A percentile compares a stretch with the other conserved stretches of the same genome.
Evolutionary conservation across 2,329 filamentous ascomycete species (phyloP).

Genomic region (Alternaria gaisen): DNA sequence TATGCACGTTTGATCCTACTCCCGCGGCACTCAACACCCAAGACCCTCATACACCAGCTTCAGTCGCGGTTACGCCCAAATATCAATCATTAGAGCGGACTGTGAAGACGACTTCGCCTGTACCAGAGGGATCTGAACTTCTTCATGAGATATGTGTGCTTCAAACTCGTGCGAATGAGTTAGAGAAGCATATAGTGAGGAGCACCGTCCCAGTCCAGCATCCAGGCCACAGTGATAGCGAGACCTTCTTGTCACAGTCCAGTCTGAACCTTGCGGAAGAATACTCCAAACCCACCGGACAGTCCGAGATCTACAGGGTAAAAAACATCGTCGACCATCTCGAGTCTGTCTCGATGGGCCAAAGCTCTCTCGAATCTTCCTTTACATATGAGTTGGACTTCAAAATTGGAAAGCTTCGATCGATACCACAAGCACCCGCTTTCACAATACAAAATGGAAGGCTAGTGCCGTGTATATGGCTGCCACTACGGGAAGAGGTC

Average conservation of each 20-base stretch:
- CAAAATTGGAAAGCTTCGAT: neutral
- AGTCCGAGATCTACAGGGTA: neutral
- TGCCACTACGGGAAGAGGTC: slow-evolving; percentile 46
- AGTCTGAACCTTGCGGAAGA: neutral
- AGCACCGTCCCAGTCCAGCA: neutral
- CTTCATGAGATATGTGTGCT: neutral
- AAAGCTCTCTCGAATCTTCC: neutral
- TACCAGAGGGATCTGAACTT: neutral
- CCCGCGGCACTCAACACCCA: neutral
- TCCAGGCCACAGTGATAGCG: neutral
- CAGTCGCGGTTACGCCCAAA: neutral
- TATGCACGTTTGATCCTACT: slow-evolving; percentile 22
- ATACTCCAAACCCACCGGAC: neutral
- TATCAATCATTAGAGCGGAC: neutral
- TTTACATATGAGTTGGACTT: neutral
- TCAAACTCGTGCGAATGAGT: neutral
- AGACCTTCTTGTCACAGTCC: neutral
- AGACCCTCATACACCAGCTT: neutral
- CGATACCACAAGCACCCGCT: neutral
- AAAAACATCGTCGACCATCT: neutral
- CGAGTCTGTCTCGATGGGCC: neutral
- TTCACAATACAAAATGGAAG: neutral
- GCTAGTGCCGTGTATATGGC: neutral
- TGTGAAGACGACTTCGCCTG: neutral
- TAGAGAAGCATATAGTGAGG: neutral